Conservation (phyloP, 2,329 filamentous ascomycete species). For the Sclerotinia sclerotiorum region DNA sequence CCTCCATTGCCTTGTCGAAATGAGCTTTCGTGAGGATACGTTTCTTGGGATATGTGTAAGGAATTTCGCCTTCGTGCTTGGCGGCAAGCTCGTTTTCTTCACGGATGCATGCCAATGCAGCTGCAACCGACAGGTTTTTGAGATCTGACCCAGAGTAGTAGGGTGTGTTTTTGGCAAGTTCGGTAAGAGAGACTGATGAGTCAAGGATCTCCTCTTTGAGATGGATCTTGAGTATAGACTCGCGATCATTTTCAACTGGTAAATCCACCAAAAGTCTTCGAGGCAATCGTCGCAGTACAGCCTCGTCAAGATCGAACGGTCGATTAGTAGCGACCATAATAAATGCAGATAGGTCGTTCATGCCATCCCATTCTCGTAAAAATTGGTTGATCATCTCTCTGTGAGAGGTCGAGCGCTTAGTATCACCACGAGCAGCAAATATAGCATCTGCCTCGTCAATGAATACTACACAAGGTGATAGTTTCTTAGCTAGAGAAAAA, state of each 20-base stretch:
- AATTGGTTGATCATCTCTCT: slow-evolving; percentile 96
- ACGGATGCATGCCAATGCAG: slow-evolving; percentile 74
- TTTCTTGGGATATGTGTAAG: slow-evolving; percentile 61
- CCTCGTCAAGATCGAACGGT: slow-evolving; percentile 91
- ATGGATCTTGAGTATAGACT: slow-evolving; percentile 69
- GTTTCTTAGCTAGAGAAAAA: slow-evolving; percentile 86
- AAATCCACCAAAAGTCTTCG: slow-evolving; percentile 72
- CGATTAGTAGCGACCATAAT: slow-evolving; percentile 98
- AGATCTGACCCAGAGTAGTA: slow-evolving; percentile 82
- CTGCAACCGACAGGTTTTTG: slow-evolving; percentile 78
- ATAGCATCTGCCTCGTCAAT: slow-evolving; percentile 96
- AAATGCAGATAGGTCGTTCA: slow-evolving; percentile 79
- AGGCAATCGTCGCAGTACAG: slow-evolving; percentile 74
- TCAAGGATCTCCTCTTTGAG: slow-evolving; percentile 67
- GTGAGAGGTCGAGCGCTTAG: slow-evolving; percentile 46
- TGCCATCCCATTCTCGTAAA: slow-evolving; percentile 92
- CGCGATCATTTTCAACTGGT: slow-evolving; percentile 64
- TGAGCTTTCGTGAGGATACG: slow-evolving; percentile 67
- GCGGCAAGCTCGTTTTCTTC: slow-evolving; percentile 60
- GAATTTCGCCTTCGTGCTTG: slow-evolving; percentile 44
- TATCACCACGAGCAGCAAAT: slow-evolving; percentile 67
- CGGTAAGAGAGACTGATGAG: slow-evolving; percentile 57
- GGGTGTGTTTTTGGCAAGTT: slow-evolving; percentile 65
- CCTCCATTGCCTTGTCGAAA: slow-evolving; percentile 81
- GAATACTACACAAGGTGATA: slow-evolving; percentile 90